Base-by-base conservation (phyloP, 108 stramenopile genomes). In the Craspedostauros australis region DNA sequence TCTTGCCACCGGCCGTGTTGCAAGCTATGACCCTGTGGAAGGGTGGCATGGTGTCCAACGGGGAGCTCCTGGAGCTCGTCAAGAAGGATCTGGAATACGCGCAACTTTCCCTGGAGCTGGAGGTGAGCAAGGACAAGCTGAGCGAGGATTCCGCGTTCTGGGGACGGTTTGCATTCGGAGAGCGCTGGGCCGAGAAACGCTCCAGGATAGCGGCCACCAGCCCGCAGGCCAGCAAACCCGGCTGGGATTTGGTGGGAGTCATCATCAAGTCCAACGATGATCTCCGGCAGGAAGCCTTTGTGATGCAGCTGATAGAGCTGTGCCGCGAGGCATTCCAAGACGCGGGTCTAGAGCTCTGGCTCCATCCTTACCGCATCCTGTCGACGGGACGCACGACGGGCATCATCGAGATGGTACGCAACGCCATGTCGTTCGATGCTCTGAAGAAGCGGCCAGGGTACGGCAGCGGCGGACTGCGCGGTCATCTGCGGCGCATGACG, bases 231-330 rank as follows among this genome's bases (percentile, higher is more conserved):
- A 59, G 68, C 4, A 41, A 53, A 31, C 72, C 86, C 14, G 81
- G 84, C 16, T 98, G 94, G 91, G 86, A 96, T 55, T 62, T 99
- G 30, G 66, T 79, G 20, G 87, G 91, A 36, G 85, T 95, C 31
- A 96, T 99, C 58, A 94, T 99, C 28, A 99, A 99, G 82, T 93
- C 91, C 15, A 97, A 97, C 60, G 98, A 97, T 48, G 98, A 99
- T 52, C 59, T 97, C 50, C 79, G 98, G 5, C 98, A 99, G 62
- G 98, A 99, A 71, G 84, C 91, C 7, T 92, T 93, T 46, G 76
- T 89, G 20, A 82, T 96, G 80, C 96, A 97, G 61, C 75, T 99
- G 6, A 96, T 99, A 30, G 83, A 88, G 18, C 70, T 95, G 27
- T 95, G 93, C 46, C 68, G 79, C 28, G 90, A 92, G 31, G 96